Evolutionary conservation across 1,284 basidiomycete species (phyloP), one percentile per base, ranked within the genome.

Genomic region (Abortiporus biennis): DNA sequence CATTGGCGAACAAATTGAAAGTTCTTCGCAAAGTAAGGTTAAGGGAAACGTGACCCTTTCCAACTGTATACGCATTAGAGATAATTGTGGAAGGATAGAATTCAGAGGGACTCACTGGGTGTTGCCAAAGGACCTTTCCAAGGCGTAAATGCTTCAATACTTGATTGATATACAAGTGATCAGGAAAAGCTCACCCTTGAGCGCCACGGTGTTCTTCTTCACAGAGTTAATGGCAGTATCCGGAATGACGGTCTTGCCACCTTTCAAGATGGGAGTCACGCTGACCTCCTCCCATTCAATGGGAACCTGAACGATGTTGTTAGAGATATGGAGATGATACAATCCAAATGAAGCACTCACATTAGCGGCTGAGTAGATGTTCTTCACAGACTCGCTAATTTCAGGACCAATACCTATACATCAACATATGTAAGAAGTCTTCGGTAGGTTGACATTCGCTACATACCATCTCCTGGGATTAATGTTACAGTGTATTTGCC

Each of bases 281-380:
- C 87, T 90, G 61, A 97, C 94, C 70, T 99, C 95, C 67, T 99
- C 96, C 96, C 96, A 99, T 68, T 91, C 77, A 57, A 97, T 94
- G 40, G 94, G 94, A 21, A 93, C 92, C 88, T 93, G 47, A n/a
- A n/a, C n/a, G n/a, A n/a, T n/a, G n/a, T n/a, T n/a, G n/a, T n/a
- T 35, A 24, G 6, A 11, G 40, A 25, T 22, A 30, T 9, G 34
- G 4, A 40, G 33, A 5, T 47, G 19, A 6, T 17, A 36, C 46
- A 11, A 47, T 30, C 20, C 19, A 6, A 8, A 11, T 4, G 13
- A 12, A 2, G 1, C 2, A 12, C 21, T 39, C 62, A 89, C 92
- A 47, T 85, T 78, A 50, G 95, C 94, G 51, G 90, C 87, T 39
- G 69, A 67, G 68, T 95, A 99, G 65, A 99, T 99, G 52, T 82